A percentile compares a stretch with the other conserved stretches of the same genome.
Conservation (phyloP, 257 asterid genomes). For the Solanum peruvianum region DNA sequence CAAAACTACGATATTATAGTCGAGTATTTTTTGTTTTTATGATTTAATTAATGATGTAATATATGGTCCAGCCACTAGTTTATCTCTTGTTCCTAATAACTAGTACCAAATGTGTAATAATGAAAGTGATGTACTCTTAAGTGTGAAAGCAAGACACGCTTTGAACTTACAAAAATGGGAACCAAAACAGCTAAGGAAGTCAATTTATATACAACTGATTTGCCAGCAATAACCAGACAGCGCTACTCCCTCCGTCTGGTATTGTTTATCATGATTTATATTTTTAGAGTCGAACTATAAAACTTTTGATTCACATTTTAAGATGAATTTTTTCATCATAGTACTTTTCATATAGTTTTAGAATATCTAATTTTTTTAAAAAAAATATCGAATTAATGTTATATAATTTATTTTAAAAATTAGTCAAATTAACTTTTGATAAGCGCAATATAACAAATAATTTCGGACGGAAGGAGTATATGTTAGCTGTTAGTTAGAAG, state of each 20-base stretch:
- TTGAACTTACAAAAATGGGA: background rate
- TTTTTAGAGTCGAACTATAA: too few species aligned
- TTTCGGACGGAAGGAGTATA: too few species aligned
- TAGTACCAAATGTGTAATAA: background rate
- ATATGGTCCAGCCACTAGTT: background rate
- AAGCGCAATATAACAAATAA: too few species aligned
- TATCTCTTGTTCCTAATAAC: background rate
- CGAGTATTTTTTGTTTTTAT: background rate
- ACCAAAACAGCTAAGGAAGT: background rate
- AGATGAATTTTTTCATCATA: too few species aligned
- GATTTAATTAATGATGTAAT: background rate
- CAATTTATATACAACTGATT: background rate
- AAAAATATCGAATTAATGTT: too few species aligned
- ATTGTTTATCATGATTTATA: too few species aligned
- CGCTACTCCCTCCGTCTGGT: fast-evolving
- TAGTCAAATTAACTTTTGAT: too few species aligned
- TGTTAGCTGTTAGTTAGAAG: background rate
- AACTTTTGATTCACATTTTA: too few species aligned
- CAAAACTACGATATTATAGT: too few species aligned
- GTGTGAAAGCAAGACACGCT: background rate
- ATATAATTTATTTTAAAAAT: too few species aligned
- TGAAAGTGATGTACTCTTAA: background rate
- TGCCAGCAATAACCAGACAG: background rate
- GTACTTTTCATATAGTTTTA: too few species aligned
- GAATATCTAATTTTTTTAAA: too few species aligned